Conservation (phyloP, 192 early-diverging fungal genomes). For the Pecoramyces ruminantium region DNA sequence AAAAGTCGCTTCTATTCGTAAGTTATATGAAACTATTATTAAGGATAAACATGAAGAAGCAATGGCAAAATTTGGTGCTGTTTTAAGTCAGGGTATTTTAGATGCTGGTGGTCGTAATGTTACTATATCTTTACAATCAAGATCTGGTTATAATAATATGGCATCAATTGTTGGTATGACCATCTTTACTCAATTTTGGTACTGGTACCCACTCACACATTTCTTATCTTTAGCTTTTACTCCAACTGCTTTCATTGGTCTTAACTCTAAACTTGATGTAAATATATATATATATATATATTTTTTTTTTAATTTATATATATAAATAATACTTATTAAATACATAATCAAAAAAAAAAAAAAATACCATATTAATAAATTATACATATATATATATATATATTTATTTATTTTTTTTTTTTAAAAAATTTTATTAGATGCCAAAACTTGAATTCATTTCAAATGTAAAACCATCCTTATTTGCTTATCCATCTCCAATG, state of each 20-base stretch:
- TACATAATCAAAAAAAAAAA: too few species aligned
- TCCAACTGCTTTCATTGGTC: conserved; percentile 87
- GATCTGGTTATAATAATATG: conserved; percentile 78
- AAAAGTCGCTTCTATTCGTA: conserved; percentile 69
- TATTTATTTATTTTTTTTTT: neutral
- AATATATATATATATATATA: too few species aligned
- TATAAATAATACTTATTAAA: too few species aligned
- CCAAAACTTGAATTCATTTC: conserved; percentile 75
- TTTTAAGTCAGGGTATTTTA: conserved; percentile 89
- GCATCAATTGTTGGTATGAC: conserved; percentile 97
- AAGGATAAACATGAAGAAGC: conserved; percentile 81
- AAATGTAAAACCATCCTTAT: conserved; percentile 73
- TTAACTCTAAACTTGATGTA: conserved; percentile 70
- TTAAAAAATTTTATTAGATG: conserved; percentile 31
- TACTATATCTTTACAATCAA: conserved; percentile 75
- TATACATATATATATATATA: too few species aligned
- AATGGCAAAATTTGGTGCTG: conserved; percentile 89
- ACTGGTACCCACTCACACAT: conserved; percentile 96
- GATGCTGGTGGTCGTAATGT: conserved; percentile 98
- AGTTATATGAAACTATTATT: conserved; percentile 75
- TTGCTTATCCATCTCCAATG: conserved; percentile 77
- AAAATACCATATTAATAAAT: too few species aligned
- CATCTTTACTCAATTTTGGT: conserved; percentile 98
- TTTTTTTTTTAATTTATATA: too few species aligned
- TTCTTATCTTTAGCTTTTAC: conserved; percentile 87